Percentiles rank a stretch among this genome's conserved stretches.
phyloP scores from a whole-genome alignment of 2,329 filamentous ascomycete genomes.

The Trichophyton benhamiae region DNA sequence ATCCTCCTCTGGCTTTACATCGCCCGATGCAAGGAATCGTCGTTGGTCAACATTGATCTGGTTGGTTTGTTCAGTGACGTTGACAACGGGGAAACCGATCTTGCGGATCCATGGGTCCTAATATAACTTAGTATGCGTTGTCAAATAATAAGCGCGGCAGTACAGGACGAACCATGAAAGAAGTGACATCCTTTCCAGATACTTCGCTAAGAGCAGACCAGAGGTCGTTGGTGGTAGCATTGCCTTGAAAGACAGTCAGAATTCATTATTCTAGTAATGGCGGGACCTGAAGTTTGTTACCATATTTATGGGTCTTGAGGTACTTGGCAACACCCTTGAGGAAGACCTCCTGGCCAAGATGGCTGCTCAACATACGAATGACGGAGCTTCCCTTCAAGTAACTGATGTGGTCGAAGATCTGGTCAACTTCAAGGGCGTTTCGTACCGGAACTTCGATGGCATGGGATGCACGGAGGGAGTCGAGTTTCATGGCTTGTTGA shows the following conservation, averaged over 20 bases:
- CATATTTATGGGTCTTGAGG: constrained; percentile 75
- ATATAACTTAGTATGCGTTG: background rate
- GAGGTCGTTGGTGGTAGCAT: constrained; percentile 82
- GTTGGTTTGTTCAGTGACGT: constrained; percentile 62
- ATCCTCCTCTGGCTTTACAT: constrained; percentile 83
- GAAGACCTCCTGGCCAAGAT: constrained; percentile 80
- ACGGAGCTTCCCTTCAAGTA: constrained; percentile 94
- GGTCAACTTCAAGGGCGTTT: constrained; percentile 89
- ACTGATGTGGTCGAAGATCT: constrained; percentile 94
- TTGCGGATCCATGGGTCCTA: constrained; percentile 80
- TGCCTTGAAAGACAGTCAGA: constrained; percentile 27
- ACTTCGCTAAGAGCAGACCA: constrained; percentile 81
- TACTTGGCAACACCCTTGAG: constrained; percentile 82
- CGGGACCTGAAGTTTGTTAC: constrained; percentile 29
- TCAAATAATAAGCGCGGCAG: constrained; percentile 2
- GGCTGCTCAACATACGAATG: constrained; percentile 87
- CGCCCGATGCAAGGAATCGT: constrained; percentile 82
- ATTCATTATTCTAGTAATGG: constrained; percentile 1
- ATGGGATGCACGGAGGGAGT: constrained; percentile 82
- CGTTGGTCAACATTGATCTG: constrained; percentile 65
- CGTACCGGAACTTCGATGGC: constrained; percentile 91
- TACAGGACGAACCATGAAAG: constrained; percentile 54
- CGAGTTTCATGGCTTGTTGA: constrained; percentile 80
- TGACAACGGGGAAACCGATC: constrained; percentile 87
- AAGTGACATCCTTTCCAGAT: constrained; percentile 73